These are phyloP conservation scores for Colletotrichum sp. DNA, from an alignment of 2,329 filamentous ascomycete species.

Conservation along the genomic window DNA sequence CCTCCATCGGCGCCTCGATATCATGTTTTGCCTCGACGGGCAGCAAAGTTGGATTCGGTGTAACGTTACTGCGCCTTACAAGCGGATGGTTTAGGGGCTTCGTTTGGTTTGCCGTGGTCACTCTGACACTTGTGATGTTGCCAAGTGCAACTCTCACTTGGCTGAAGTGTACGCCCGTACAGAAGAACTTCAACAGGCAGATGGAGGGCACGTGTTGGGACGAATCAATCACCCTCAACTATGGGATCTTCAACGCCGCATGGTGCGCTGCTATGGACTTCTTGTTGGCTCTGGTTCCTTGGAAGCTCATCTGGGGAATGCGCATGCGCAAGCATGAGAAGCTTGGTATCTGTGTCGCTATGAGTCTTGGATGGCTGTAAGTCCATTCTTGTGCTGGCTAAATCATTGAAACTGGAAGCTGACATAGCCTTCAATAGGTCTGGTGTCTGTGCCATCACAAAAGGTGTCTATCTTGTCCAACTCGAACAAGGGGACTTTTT, in stretches of 20 bases:
- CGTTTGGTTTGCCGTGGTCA: constrained; percentile 31
- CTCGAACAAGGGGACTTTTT: constrained; percentile 5
- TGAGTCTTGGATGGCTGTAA: constrained; percentile 27
- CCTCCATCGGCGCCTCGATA: constrained; percentile 9
- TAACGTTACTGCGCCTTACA: constrained; percentile 32
- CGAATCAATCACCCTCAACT: constrained; percentile 2
- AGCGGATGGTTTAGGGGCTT: constrained; percentile 24
- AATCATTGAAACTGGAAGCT: neutral
- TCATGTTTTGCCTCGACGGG: constrained; percentile 16
- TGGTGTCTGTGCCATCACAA: constrained; percentile 4
- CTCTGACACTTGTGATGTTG: constrained; percentile 23
- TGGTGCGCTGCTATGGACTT: constrained; percentile 29
- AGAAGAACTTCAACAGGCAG: constrained; percentile 26
- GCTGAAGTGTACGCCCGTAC: constrained; percentile 27
- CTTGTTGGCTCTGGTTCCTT: constrained; percentile 31
- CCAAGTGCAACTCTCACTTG: constrained; percentile 27
- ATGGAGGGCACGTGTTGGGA: constrained; percentile 26
- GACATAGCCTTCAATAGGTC: neutral
- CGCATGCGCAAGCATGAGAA: constrained; percentile 33
- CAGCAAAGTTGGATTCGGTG: constrained; percentile 31
- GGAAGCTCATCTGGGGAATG: constrained; percentile 33
- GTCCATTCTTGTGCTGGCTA: neutral
- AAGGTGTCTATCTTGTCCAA: constrained; percentile 11
- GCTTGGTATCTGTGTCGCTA: constrained; percentile 31
- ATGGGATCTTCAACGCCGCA: constrained; percentile 10